These are phyloP conservation scores for Phytopythium delawarense DNA, from an alignment of 352 stramenopile species.

Conservation along the genomic window DNA sequence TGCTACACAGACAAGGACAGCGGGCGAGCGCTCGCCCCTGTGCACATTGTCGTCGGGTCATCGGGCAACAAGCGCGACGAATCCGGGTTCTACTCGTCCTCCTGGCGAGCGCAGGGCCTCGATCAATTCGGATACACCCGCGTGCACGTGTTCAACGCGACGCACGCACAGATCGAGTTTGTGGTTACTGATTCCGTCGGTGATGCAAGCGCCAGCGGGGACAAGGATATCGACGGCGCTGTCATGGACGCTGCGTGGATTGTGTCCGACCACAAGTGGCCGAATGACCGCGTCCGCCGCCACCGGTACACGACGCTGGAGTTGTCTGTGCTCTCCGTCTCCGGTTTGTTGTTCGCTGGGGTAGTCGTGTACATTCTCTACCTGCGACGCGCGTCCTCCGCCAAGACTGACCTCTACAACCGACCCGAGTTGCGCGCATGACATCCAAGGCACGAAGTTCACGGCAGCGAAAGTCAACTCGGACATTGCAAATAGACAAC, in stretches of 20 bases:
- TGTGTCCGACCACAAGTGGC: constrained; percentile 44
- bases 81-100: constrained; percentile 30
- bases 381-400: background rate
- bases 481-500: background rate
- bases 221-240: constrained; percentile 10
- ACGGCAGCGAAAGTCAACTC: background rate
- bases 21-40: constrained; percentile 36
- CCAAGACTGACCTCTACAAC: background rate
- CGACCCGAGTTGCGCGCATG: background rate
- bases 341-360: background rate
- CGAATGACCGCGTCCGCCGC: constrained; percentile 27
- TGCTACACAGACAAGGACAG: constrained; percentile 24
- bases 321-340: background rate
- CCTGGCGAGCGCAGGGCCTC: constrained; percentile 28
- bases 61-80: constrained; percentile 34
- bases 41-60: constrained; percentile 55
- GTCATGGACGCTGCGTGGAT: constrained; percentile 43
- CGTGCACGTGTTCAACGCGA: constrained; percentile 54
- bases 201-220: background rate
- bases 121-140: constrained; percentile 48
- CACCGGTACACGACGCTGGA: constrained; percentile 5
- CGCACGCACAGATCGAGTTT: constrained; percentile 52
- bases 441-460: background rate
- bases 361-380: background rate
- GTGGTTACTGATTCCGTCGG: constrained; percentile 21